These are phyloP conservation scores for Fusarium keratoplasticum DNA, from an alignment of 2,329 filamentous ascomycete species.

Conservation along the genomic window DNA sequence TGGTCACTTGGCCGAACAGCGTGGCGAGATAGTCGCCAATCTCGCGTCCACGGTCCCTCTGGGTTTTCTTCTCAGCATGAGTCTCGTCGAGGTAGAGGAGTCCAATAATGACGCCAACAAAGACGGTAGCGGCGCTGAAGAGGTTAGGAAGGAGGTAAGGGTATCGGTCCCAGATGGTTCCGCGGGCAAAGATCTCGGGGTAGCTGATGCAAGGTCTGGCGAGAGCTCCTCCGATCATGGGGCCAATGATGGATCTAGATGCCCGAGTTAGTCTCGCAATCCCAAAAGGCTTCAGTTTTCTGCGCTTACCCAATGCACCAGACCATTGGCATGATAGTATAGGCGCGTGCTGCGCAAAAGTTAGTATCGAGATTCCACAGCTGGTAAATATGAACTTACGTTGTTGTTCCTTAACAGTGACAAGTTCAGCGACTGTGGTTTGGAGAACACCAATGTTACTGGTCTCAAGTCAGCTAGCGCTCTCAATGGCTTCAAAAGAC, in stretches of 20 bases:
- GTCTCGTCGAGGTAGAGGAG: conserved; percentile 94
- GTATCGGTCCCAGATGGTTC: conserved; percentile 84
- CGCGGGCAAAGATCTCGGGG: conserved; percentile 76
- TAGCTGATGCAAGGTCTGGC: conserved; percentile 89
- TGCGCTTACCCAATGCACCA: conserved; percentile 87
- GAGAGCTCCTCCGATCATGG: conserved; percentile 89
- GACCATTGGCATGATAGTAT: conserved; percentile 97
- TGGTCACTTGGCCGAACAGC: conserved; percentile 49
- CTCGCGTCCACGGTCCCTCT: conserved; percentile 81
- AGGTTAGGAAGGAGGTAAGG: conserved; percentile 94
- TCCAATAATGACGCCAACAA: conserved; percentile 80
- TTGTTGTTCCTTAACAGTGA: conserved; percentile 93
- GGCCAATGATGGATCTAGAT: conserved; percentile 86
- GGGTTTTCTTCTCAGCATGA: conserved; percentile 82
- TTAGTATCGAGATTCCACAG: conserved; percentile 39
- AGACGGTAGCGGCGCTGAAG: conserved; percentile 84
- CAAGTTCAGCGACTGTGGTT: conserved; percentile 93
- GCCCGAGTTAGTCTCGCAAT: conserved; percentile 38
- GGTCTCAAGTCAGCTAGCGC: conserved; percentile 31
- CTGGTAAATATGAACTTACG: conserved; percentile 63
- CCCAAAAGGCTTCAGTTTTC: background rate
- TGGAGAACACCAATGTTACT: conserved; percentile 96
- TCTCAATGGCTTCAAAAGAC: conserved; percentile 4
- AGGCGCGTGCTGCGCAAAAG: conserved; percentile 77
- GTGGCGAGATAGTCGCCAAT: conserved; percentile 77